Evolutionary conservation across 1,284 basidiomycete genomes (phyloP), one percentile per base, ranked within the genome.

Genomic region (Trametes hirsuta): DNA sequence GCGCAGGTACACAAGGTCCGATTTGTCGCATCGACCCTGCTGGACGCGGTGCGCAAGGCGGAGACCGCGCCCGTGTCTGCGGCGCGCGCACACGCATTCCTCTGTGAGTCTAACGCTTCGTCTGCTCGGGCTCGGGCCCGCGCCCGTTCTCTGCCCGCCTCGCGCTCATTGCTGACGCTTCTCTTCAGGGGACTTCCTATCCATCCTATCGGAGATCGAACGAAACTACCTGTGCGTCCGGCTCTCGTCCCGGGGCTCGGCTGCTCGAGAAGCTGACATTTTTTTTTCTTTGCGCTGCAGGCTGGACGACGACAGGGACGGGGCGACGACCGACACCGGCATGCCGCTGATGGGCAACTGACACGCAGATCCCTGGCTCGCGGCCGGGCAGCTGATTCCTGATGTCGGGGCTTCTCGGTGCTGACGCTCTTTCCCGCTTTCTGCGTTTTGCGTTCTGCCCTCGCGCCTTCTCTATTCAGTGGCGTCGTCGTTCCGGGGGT

Each of bases 121-220:
- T 50, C 48, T 47, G 44, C 44, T 35, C 36, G 14, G 14, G 12
- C 25, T 9, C 22, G 4, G 10, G 39, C 24, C 39, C 8, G 25
- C 15, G 24, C 49, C 45, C 49, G 49, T 54, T 54, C 53, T 52
- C 30, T 55, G 40, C n/a, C 40, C 42, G 57, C 47, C 44, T 22
- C 47, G 51, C 39, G 45, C 57, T 37, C 45, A 44, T 15, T 24
- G 49, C 37, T 59, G 55, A 54, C 39, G 30, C 37, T 57, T 45
- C 52, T 57, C 52, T 50, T 34, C 71, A 93, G 91, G 91, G 91
- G 93, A 95, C 79, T 95, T 95, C 76, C 76, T 95, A 40, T 91
- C 90, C 47, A 94, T 95, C 66, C 74, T 95, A 40, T 91, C 89
- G 21, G 93, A 95, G 75, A 94, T 95, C 66, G 93, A 95, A 69